Base-by-base conservation (phyloP, 2,329 filamentous ascomycete species). In the Cercospora brassicicola region DNA sequence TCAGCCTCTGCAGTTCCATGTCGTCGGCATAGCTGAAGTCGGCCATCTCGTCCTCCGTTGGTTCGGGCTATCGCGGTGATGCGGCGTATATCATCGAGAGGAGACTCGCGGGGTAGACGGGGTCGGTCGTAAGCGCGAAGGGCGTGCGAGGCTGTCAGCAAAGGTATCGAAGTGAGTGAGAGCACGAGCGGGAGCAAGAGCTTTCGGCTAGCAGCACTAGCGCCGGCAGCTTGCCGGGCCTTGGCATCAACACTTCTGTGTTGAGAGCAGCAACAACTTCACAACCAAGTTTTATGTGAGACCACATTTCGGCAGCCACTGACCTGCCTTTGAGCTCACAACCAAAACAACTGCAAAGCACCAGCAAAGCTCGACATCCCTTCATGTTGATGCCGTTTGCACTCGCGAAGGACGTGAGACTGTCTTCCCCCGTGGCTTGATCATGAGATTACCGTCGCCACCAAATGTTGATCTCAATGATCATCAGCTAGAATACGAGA, bases 1-100 rank as follows among this genome's bases (percentile, higher is more conserved):
- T 76, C 66, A 77, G 72, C 70, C 71, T 72, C 23, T 73, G 74
- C 51, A 78, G 71, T 74, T 78, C 75, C 26, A 59, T 28, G 56
- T 78, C 75, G 31, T 76, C 72, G 64, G 70, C 72, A 66, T 75
- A 76, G 72, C 72, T 74, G 65, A 77, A 77, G 69, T 78, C 76
- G 59, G 74, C 74, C 76, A 77, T 78, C 48, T 30, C 63, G 23
- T 42, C 11, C 57, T 39, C 51, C 15, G 36, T 57, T 61, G 20
- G 30, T 23, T 55, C 62, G 42, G 31, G 3, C 26, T 64, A 64
- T 64, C 31, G 62, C 20, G 23, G 15, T 36, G 51, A 31, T 59
- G 26, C n/a, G 4, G 13, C 36, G 28, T 42, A 26, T 64, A 59
- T 48, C 62, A 64, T 64, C 62, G 62, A 64, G 55, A 36, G 55